Evolutionary conservation across 2,329 filamentous ascomycete genomes (phyloP).

Genomic region (Stromatinia cepivora): DNA sequence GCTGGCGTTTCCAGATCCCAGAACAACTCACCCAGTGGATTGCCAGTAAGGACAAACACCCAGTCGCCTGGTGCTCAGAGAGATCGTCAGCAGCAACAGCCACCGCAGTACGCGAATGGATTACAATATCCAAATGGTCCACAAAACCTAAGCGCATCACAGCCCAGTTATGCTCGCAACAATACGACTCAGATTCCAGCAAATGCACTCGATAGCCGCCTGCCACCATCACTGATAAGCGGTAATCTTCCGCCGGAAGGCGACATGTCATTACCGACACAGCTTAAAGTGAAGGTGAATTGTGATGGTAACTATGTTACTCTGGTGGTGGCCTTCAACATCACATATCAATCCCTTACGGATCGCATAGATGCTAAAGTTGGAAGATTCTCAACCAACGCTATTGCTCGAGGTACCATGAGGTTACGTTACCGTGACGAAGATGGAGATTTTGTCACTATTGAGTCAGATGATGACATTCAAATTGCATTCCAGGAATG

Average conservation of each 20-base stretch:
- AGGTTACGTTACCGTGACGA: slow-evolving; percentile 89
- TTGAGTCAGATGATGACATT: slow-evolving; percentile 94
- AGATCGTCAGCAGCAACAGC: slow-evolving; percentile 51
- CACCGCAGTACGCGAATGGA: slow-evolving; percentile 39
- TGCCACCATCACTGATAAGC: slow-evolving; percentile 48
- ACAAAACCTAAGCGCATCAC: slow-evolving; percentile 20
- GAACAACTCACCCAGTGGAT: slow-evolving; percentile 71
- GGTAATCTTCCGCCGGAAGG: slow-evolving; percentile 39
- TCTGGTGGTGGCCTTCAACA: slow-evolving; percentile 93
- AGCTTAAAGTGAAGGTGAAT: slow-evolving; percentile 94
- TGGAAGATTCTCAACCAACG: slow-evolving; percentile 79
- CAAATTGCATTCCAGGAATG: slow-evolving; percentile 94
- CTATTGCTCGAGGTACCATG: slow-evolving; percentile 77
- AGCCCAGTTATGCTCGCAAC: slow-evolving; percentile 41
- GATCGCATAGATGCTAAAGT: slow-evolving; percentile 97
- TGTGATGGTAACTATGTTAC: slow-evolving; percentile 91
- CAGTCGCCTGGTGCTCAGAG: slow-evolving; percentile 70
- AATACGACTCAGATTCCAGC: slow-evolving; percentile 37
- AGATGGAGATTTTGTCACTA: slow-evolving; percentile 89
- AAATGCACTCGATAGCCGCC: slow-evolving; percentile 40
- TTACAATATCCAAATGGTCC: slow-evolving; percentile 40
- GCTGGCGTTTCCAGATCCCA: slow-evolving; percentile 73
- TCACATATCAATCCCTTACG: slow-evolving; percentile 88
- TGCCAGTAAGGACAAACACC: slow-evolving; percentile 67
- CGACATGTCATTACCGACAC: slow-evolving; percentile 62